Base-by-base conservation (phyloP, 495 filamentous ascomycete species). In the Pyrenula aspistea region DNA sequence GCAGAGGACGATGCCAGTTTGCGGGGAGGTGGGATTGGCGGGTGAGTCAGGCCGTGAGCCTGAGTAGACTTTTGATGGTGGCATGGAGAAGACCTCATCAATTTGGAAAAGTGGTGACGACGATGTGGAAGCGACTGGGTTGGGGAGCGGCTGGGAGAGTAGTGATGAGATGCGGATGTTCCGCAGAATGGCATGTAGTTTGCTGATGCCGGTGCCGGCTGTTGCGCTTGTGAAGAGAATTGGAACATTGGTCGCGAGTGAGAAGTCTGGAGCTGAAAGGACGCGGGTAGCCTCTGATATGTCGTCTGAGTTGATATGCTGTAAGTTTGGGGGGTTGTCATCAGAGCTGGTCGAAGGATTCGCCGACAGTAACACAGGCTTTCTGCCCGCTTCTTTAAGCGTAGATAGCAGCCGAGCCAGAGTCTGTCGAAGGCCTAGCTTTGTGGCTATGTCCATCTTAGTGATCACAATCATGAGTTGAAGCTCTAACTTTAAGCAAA, bases 211-310 rank as follows among this genome's bases (percentile, higher is more conserved):
- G 12, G 81, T 82, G 1, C 92, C 93, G 64, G 86, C 86, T 2
- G 95, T 84, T 10, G 91, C 86, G 60, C 90, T 96, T 20, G 90
- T 91, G 22, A 97, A 77, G 2, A 96, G 68, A 58, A 98, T 92
- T 1, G 94, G 93, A 10, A 97, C 87, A 2, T 80, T 71, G 2
- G 71, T 69, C 20, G 72, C 63, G 49, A 81, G 77, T 11, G 74
- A 66, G 12, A 67, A 70, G 21, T 70, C 61, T 2, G 68, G 62
- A 8, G 68, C 67, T 24, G 67, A 66, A 20, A 86, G 67, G 0
- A 76, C 61, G 24, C 73, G 77, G 49, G 68, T 71, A 11, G 84
- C 74, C 49, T 78, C 76, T n/a, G 69, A 68, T 22, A 68, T 63
- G 51, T 88, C 82, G 12, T 59, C 55, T 2, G 69, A 57, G 2